These are phyloP conservation scores for Phalaenopsis aphrodite DNA, from an alignment of 106 monocot species.

Conservation along the genomic window DNA sequence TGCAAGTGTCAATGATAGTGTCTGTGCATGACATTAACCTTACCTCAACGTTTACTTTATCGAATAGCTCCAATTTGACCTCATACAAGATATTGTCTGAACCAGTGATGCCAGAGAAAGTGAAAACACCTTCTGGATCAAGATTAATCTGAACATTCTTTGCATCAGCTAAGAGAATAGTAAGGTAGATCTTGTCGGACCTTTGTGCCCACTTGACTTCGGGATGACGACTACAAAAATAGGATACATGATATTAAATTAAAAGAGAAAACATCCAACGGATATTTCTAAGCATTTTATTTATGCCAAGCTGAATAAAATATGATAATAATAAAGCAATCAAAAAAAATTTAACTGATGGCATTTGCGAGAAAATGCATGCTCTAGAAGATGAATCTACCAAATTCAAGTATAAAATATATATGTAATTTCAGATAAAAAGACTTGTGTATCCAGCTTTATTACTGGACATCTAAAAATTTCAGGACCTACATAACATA, in stretches of 20 bases:
- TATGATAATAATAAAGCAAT: not conserved
- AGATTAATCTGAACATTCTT: constrained; percentile 70
- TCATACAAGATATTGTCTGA: constrained; percentile 47
- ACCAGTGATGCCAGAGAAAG: constrained; percentile 67
- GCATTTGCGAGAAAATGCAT: not conserved
- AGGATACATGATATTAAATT: not conserved
- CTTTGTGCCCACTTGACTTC: constrained; percentile 93
- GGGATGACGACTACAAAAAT: constrained; percentile 63
- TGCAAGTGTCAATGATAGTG: not conserved
- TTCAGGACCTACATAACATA: not conserved
- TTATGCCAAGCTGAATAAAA: not conserved
- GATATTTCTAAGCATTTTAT: not conserved
- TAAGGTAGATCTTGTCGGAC: constrained; percentile 81
- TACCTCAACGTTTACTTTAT: constrained; percentile 90
- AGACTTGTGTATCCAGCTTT: not conserved
- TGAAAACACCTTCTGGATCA: constrained; percentile 71
- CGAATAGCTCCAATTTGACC: constrained; percentile 59
- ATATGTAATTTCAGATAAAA: not conserved
- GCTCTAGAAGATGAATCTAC: not conserved
- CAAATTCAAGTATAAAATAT: not conserved
- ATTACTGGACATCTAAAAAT: not conserved
- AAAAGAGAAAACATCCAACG: too few species aligned
- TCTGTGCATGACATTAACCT: not conserved
- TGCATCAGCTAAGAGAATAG: constrained; percentile 70
- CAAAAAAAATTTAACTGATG: not conserved